Evolutionary conservation across 2,329 filamentous ascomycete species (phyloP), one percentile per base, ranked within the genome.

Genomic region (Alternaria arborescens): DNA sequence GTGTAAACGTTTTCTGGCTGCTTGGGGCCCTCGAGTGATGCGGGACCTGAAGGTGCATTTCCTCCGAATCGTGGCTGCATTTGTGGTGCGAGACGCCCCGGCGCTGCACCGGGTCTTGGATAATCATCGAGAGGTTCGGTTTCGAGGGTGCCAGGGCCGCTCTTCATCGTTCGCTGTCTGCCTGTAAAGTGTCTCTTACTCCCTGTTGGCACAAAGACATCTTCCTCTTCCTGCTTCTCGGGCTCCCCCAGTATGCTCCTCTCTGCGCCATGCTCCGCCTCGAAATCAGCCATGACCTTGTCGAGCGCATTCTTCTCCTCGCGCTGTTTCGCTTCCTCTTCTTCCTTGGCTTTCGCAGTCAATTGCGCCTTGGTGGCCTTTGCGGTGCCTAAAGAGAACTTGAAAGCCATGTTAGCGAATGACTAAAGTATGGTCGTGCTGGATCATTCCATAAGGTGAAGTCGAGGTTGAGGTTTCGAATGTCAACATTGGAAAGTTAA

Each of bases 111-210:
- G 34, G 52, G 60, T 59, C 67, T 66, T 24, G 43, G 32, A 52
- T 68, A 71, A 20, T 67, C 63, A 30, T 72, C 68, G 46, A 69
- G 61, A 26, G 67, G 63, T n/a, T 71, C 71, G 8, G 63, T 34
- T 53, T 71, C 69, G 43, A 77, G 70, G 14, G 74, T 77, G 10
- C 74, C 74, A 11, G 74, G 74, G 8, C 74, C 74, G 59, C 71
- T 75, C 66, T 74, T 76, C 67, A 68, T 75, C 11, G 70, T 72
- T 14, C 70, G 62, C 41, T 70, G 62, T 40, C 73, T 61, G 11
- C 66, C 70, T 11, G 73, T 74, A 44, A 75, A 76, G 51, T 75
- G 74, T 32, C 74, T 60, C 55, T 72, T 76, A 22, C 62, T 68
- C 28, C 72, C 71, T 16, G 69, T 72, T 0, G 73, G 74, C 5